Evolutionary conservation across 768 basidiomycete species (phyloP), one percentile per base, ranked within the genome.

Genomic region (Pleurotus cornucopiae): DNA sequence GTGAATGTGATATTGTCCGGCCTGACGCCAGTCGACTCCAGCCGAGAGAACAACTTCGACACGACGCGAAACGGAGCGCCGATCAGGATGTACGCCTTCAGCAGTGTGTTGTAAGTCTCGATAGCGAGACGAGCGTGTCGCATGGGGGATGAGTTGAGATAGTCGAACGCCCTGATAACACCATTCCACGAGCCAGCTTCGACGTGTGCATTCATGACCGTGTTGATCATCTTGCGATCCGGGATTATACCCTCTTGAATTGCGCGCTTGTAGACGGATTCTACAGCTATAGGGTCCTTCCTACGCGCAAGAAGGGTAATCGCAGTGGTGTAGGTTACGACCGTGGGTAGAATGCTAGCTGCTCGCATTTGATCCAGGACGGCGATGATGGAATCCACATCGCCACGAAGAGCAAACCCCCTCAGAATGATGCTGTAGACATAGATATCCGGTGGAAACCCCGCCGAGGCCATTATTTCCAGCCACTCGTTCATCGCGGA

Each of bases 141-240:
- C 54, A 61, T 48, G 9, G 65, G 63, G 25, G 73, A 66, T 37
- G 71, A 62, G 38, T 70, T 67, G 45, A 91, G 71, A 60, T 80
- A 83, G 60, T 87, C 81, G 64, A 88, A 96, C 11, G 84, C 72
- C 20, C 80, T 77, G 56, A 92, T 76, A 16, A 87, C 91, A 21
- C 85, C 85, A 45, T 73, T 68, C 91, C 92, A 97, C 9, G 86
- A 84, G 1, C 88, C 90, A 1, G 84, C 78, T 63, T 90, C 84
- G 48, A 91, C 87, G 64, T 94, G 83, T 0, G 88, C 92, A 62
- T 90, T 83, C 84, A 98, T 85, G 48, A 96, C 67, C 5, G 87
- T 71, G 12, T 82, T 78, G 60, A 86, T 73, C 85, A 92, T 86
- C 39, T 67, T 71, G 37, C 75, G 73, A 66, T 90, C 85, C 2